Conservation (phyloP, 2,329 filamentous ascomycete species). For the Verticillium isaacii region DNA sequence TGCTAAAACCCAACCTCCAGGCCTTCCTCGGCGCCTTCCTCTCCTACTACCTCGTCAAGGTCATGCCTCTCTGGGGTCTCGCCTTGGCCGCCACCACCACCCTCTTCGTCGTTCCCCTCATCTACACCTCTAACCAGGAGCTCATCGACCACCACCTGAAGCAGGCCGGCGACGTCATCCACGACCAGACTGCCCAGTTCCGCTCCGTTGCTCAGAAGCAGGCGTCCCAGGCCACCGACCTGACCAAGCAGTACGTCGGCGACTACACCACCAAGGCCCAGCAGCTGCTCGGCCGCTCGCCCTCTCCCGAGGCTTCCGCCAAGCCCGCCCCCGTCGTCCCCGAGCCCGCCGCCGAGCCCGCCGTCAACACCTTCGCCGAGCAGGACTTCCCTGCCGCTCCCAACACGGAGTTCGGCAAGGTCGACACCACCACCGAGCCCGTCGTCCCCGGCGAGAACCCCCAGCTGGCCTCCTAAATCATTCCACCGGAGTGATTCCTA, state of each 20-base stretch:
- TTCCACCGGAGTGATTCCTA: background rate
- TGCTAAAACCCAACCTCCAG: constrained; percentile 25
- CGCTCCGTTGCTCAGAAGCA: constrained; percentile 59
- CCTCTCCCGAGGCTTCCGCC: constrained; percentile 35
- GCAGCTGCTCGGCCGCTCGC: constrained; percentile 49
- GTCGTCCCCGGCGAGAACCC: constrained; percentile 20
- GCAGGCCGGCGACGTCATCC: constrained; percentile 52
- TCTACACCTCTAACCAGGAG: constrained; percentile 66
- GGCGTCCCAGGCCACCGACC: constrained; percentile 55
- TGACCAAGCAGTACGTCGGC: constrained; percentile 64
- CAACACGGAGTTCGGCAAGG: constrained; percentile 11
- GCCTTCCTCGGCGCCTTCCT: constrained; percentile 57
- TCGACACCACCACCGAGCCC: constrained; percentile 19
- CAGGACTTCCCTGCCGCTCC: constrained; percentile 16
- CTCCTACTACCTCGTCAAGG: constrained; percentile 64
- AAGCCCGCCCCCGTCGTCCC: constrained; percentile 24
- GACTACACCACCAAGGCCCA: constrained; percentile 67
- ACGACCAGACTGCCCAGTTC: constrained; percentile 59
- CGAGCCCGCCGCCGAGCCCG: constrained; percentile 13
- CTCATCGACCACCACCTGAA: constrained; percentile 61
- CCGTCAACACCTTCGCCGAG: constrained; percentile 12
- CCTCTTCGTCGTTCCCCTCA: constrained; percentile 56
- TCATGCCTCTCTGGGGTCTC: constrained; percentile 67
- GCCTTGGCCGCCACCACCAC: constrained; percentile 54
- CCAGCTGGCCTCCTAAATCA: constrained; percentile 15